These are phyloP conservation scores for Malassezia pachydermatis DNA, from an alignment of 1,284 basidiomycete species.

Conservation along the genomic window DNA sequence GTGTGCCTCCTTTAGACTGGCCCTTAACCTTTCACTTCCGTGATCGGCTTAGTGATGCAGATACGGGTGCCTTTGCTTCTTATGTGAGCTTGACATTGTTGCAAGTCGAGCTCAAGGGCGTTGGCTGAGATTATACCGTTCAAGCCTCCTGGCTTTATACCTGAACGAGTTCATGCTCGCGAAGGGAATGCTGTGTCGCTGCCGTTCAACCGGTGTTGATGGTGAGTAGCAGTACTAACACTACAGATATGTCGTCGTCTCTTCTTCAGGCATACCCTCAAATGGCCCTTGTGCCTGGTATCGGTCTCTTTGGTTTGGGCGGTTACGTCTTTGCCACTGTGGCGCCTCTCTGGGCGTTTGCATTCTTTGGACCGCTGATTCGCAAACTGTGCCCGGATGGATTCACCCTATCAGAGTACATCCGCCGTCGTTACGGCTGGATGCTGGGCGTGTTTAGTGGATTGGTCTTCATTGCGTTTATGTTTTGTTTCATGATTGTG, in stretches of 20 bases:
- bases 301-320: constrained; percentile 39
- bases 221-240: constrained; percentile 9
- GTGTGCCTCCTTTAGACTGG: too few relatives aligned
- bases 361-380: constrained; percentile 44
- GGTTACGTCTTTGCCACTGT: constrained; percentile 44
- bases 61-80: constrained; percentile 15
- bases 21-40: too few relatives aligned
- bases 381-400: constrained; percentile 43
- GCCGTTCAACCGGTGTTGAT: constrained; percentile 5
- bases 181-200: constrained; percentile 45
- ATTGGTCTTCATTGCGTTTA: constrained; percentile 44
- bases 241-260: constrained; percentile 45
- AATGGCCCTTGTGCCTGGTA: constrained; percentile 43
- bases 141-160: constrained; percentile 18
- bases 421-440: constrained; percentile 44
- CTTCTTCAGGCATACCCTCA: constrained; percentile 47
- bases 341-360: constrained; percentile 44
- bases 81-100: not conserved
- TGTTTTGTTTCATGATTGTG: constrained; percentile 48
- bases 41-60: constrained; percentile 13
- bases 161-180: constrained; percentile 49
- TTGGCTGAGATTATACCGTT: constrained; percentile 29
- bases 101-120: not conserved
- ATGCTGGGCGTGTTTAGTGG: constrained; percentile 41
- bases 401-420: constrained; percentile 46